Base-by-base conservation (phyloP, 768 basidiomycete species). In the Vishniacozyma victoriae region DNA sequence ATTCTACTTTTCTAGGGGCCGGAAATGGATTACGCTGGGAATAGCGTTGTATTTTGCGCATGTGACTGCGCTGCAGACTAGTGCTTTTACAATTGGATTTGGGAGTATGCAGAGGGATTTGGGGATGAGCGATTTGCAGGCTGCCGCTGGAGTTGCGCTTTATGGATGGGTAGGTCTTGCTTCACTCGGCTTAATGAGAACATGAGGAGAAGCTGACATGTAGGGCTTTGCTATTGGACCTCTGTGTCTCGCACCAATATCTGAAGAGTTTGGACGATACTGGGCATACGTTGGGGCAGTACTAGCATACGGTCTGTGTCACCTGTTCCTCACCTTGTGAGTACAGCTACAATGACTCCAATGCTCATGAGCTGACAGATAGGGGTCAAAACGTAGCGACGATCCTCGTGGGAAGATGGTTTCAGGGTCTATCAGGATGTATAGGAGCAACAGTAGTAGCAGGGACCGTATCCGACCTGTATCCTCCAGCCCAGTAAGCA, bases 401-500 rank as follows among this genome's bases (percentile, higher is more conserved):
- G 5, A 54, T 75, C 22, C 52, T 74, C 25, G 55, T 73, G 3
- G 57, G 57, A 12, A 62, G 73, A 0, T 66, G 75, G 46, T 48
- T 75, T 2, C 48, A 57, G 2, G 74, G 74, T 4, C 50, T 55
- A 4, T 64, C 69, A 0, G 75, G 72, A 1, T 62, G 59, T 11
- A 69, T 73, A 0, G 75, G 72, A 0, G 57, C 63, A 0, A 74
- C 73, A 1, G 45, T 76, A 24, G 74, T 75, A 3, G 74, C 73
- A 0, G 74, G 74, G 0, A 74, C 72, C 0, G 55, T 76, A 13
- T 63, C 70, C 1, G 74, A 75, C 46, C 67, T 75, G 7, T 76
- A 64, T 57, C 19, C 48, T 0, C 63, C 64, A 1, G 39, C 54
- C 19, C 64, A 74, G 43, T 60, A 54, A 38, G 71, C 55, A 1